Evolutionary conservation across 2,329 filamentous ascomycete species (phyloP), one percentile per base, ranked within the genome.

Genomic region (Colletotrichum spinosum): DNA sequence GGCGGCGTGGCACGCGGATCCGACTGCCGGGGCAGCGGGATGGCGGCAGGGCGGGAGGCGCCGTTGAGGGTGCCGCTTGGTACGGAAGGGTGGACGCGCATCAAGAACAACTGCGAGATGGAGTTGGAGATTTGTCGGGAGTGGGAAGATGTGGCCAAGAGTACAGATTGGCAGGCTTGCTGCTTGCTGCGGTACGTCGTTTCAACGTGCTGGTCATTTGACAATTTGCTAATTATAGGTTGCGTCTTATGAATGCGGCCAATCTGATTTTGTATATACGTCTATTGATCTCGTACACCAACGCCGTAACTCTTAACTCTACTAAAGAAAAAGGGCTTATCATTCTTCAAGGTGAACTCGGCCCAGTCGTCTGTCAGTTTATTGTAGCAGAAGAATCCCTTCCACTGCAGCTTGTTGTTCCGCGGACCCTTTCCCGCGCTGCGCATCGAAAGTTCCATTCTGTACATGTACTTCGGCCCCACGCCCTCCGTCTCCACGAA

Each of bases 331-430:
- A 87, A 91, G 0, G 88, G 83, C 75, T 88, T 90, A 61, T 89
- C 83, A 69, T 90, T 86, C 75, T 84, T 86, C 44, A 89, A 76
- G 12, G 79, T 77, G 77, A 98, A 98, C 78, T 92, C 91, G 4
- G 85, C 92, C 92, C 92, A 96, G 77, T 97, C 94, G 75, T 97
- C 94, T 8, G 93, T 97, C 72, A 97, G 77, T 70, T 87, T 86
- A 75, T 98, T 97, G 75, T 97, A 95, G 79, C 90, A 95, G 88
- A 93, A 97, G 75, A 94, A 97, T 1, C 92, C 91, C 72, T 91
- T 91, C 95, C 96, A 99, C 0, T 83, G 80, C 55, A 99, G 79
- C 78, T 97, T 97, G 68, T 95, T 97, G 73, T 97, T 97, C 74
- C 89, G 88, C 0, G 89, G 82, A 0, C 84, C 85, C 68, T 84